Conservation (phyloP, 1,139 yeast species). For the Scheffersomyces segobiensis region DNA sequence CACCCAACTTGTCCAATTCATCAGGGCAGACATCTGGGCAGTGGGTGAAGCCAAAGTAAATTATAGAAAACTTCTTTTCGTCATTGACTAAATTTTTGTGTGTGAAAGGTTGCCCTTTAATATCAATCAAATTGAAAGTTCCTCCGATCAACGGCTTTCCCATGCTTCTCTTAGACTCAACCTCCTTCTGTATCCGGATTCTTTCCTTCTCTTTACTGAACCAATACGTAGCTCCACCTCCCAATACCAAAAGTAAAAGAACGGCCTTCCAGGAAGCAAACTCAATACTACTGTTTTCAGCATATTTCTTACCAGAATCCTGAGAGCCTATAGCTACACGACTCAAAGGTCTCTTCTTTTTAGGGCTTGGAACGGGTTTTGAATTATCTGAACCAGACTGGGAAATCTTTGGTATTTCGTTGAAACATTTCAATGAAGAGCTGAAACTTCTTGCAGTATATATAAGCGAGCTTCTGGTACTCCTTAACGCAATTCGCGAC, state of each 20-base stretch:
- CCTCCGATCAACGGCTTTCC: constrained; percentile 97
- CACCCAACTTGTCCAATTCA: constrained; percentile 87
- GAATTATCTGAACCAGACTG: not conserved
- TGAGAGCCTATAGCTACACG: constrained; percentile 46
- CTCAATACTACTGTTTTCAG: constrained; percentile 50
- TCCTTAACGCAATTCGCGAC: not conserved
- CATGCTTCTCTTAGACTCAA: constrained; percentile 80
- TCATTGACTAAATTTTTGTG: constrained; percentile 69
- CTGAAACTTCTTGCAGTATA: not conserved
- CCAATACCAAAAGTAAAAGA: constrained; percentile 60
- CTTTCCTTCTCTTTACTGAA: constrained; percentile 75
- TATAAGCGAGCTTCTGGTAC: not conserved
- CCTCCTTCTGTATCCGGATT: constrained; percentile 70
- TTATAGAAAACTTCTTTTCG: constrained; percentile 61
- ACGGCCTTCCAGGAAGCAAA: constrained; percentile 91
- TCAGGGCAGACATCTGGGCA: constrained; percentile 99
- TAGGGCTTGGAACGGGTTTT: not conserved
- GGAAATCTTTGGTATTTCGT: not conserved
- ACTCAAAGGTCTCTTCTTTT: constrained; percentile 43
- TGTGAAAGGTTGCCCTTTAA: constrained; percentile 71
- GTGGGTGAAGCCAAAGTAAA: constrained; percentile 94
- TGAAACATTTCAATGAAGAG: not conserved
- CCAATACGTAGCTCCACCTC: constrained; percentile 68
- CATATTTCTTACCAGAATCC: constrained; percentile 26
- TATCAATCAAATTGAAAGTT: constrained; percentile 70